Evolutionary conservation across 2,329 filamentous ascomycete genomes (phyloP), one percentile per base, ranked within the genome.

Genomic region (Scytalidium lignicola): DNA sequence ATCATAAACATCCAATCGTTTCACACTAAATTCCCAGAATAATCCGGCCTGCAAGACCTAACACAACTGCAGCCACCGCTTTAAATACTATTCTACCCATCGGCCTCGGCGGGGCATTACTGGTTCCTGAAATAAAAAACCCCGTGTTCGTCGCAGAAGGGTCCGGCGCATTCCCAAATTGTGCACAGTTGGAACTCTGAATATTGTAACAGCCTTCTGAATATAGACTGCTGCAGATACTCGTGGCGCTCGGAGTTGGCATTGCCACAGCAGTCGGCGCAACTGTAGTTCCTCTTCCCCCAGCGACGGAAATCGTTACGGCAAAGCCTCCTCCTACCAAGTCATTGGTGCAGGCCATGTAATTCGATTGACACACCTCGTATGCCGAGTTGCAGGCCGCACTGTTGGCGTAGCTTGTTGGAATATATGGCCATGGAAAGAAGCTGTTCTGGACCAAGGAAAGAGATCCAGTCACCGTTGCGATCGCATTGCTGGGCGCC

Each of bases 381-480:
- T 75, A 66, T 15, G 79, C 80, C 0, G 74, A 70, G 3, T 71
- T 71, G 58, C 80, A 84, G 5, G 73, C 72, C 13, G 67, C 74
- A 17, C 66, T 62, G 55, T 82, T 74, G 50, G 66, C 60, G 53
- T 79, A 82, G 12, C 71, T 71, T 1, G 75, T 80, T 43, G 61
- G 51, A 46, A 81, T 72, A 58, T 78, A 78, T 1, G 80, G 80
- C 62, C 83, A 84, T 10, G 76, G 72, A 62, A 82, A 84, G 64
- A 76, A 82, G 21, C 68, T 56, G 61, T 84, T 83, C 40, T 72
- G 65, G 17, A 83, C 78, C 59, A 73, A 80, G 28, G 78, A 78
- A 18, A 69, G 68, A 1, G 66, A 59, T 18, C 65, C 63, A 2
- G 70, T 53, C 9, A 54, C 51, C 3, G 51, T 52, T 13, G 47